Base-by-base conservation (phyloP, 495 filamentous ascomycete genomes). In the Glutinoglossum americanum region DNA sequence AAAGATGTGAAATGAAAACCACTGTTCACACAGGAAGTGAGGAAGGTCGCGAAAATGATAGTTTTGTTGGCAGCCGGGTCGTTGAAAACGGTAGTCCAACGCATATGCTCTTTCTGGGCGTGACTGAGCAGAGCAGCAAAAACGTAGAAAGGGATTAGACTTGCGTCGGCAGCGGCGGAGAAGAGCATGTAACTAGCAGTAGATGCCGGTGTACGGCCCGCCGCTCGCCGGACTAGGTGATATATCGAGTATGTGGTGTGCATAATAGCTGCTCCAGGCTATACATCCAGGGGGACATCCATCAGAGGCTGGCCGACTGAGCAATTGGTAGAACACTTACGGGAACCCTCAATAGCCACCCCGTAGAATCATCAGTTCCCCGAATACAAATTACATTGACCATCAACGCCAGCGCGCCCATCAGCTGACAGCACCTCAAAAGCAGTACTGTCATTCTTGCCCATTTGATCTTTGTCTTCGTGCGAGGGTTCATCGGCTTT, bases 181-280 rank as follows among this genome's bases (percentile, higher is more conserved):
- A 93, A 94, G 44, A 90, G 63, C 66, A 88, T 86, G 65, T 94
- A 94, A 58, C 83, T 87, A 9, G 85, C 81, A 6, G 87, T 83
- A 47, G 85, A 89, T 7, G 72, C 82, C 0, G 89, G 77, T 2
- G 87, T 80, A 23, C 87, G 77, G 21, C 69, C 73, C 57, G 80
- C 76, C 0, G 84, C 75, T 27, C 82, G 78, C 21, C 82, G 76
- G 27, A 73, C 70, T 27, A 92, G 78, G 66, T 93, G 85, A 64
- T 83, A 88, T 48, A 89, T 76, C 32, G 74, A 83, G 66, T 96
- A 96, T 6, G 81, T 61, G 0, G 78, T 79, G 63, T 83, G 79
- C 3, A 86, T 59, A 44, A 84, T 74, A 45, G 82, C 85, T 39
- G 87, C 74, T 4, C 77, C 83, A 51, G 87, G 81, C 85, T 83